These are phyloP conservation scores for Neurospora cerealis DNA, from an alignment of 495 filamentous ascomycete genomes.

Conservation along the genomic window DNA sequence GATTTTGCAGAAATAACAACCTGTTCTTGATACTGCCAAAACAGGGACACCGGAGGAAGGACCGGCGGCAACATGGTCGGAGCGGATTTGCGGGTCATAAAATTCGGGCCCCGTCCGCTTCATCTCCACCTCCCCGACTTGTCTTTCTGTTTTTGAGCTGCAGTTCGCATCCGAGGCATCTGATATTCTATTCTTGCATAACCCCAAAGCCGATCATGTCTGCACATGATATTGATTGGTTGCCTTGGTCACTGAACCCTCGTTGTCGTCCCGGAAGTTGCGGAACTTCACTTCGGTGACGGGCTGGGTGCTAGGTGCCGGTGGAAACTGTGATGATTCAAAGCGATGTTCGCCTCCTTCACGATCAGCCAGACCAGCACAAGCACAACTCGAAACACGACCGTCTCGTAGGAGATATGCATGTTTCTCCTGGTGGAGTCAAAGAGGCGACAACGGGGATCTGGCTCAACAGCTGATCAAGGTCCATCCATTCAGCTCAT, in stretches of 20 bases:
- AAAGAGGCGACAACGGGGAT: not conserved
- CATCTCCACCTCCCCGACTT: not conserved
- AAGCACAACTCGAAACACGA: not conserved
- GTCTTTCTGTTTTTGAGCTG: not conserved
- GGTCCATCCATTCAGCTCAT: not conserved
- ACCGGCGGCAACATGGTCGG: not conserved
- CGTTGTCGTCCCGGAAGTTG: not conserved
- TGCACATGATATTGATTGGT: not conserved
- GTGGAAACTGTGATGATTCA: not conserved
- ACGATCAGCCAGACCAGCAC: not conserved
- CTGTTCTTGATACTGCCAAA: not conserved
- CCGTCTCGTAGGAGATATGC: not conserved
- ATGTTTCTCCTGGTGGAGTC: not conserved
- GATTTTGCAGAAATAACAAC: not conserved
- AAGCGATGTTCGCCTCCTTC: not conserved
- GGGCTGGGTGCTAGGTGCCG: not conserved
- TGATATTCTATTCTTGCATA: not conserved
- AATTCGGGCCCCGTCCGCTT: not conserved
- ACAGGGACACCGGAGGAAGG: not conserved
- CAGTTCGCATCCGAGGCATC: not conserved
- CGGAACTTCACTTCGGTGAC: not conserved
- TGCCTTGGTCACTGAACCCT: not conserved
- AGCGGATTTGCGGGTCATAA: not conserved
- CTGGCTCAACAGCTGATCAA: not conserved
- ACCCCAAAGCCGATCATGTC: not conserved